phyloP scores from a whole-genome alignment of 371 early-diverging fungal genomes.

The Mucor plumbeus region DNA sequence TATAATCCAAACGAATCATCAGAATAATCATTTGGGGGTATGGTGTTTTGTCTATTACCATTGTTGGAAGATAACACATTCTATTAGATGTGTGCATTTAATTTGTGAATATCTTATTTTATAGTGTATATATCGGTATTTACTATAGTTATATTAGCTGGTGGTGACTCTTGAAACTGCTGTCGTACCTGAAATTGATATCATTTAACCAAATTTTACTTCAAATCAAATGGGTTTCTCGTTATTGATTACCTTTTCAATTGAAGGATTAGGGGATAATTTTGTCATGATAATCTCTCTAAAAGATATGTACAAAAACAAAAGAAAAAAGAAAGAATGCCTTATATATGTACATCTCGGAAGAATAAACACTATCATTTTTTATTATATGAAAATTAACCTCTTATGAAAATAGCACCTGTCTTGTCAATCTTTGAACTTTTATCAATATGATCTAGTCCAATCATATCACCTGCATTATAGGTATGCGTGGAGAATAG shows the following conservation, averaged over 20 bases:
- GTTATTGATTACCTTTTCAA: not conserved
- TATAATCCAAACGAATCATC: not conserved
- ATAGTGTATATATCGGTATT: not conserved
- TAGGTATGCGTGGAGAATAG: conserved; percentile 14
- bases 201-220: not conserved
- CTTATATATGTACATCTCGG: conserved; percentile 2
- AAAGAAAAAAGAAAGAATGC: not conserved
- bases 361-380: not conserved
- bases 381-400: conserved; percentile 29
- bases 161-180: not conserved
- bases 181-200: conserved; percentile 2
- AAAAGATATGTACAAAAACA: not conserved
- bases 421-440: conserved; percentile 50
- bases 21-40: not conserved
- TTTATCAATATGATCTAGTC: conserved; percentile 75
- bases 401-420: conserved; percentile 61
- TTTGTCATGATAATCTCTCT: conserved; percentile 1
- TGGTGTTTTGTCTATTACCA: not conserved
- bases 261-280: not conserved
- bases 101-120: not conserved
- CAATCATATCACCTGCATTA: conserved; percentile 55
- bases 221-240: not conserved
- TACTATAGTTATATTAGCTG: not conserved
- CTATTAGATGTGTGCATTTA: not conserved
- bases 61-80: conserved; percentile 4